Evolutionary conservation across 2,329 filamentous ascomycete genomes (phyloP).

Genomic region (Talaromyces pinophilus): DNA sequence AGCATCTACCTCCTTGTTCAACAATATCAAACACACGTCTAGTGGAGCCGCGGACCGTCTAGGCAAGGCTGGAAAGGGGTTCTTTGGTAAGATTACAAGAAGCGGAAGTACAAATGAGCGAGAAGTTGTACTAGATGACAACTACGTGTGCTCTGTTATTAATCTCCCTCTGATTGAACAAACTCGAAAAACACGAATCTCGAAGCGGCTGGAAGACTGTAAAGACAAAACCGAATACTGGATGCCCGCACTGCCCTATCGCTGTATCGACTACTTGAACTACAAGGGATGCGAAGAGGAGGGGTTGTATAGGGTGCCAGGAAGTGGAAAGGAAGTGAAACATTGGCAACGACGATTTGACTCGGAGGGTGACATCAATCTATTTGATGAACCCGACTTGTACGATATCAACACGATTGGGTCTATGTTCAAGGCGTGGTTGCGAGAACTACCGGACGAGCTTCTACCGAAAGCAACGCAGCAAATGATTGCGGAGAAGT

Average conservation of each 20-base stretch:
- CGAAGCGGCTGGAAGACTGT: conserved; percentile 81
- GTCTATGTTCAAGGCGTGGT: conserved; percentile 94
- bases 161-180: conserved; percentile 85
- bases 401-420: conserved; percentile 97
- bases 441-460: conserved; percentile 91
- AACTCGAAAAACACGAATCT: conserved; percentile 86
- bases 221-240: conserved; percentile 96
- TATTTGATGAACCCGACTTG: conserved; percentile 82
- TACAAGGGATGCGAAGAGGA: conserved; percentile 93
- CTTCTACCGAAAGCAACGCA: conserved; percentile 85
- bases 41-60: conserved; percentile 71
- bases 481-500: conserved; percentile 76
- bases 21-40: conserved; percentile 70
- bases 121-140: conserved; percentile 73
- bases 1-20: conserved; percentile 65
- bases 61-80: conserved; percentile 73
- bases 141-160: conserved; percentile 81
- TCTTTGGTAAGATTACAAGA: conserved; percentile 76
- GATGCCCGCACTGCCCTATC: conserved; percentile 96
- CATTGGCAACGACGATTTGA: conserved; percentile 93
- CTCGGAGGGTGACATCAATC: conserved; percentile 82
- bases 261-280: conserved; percentile 94
- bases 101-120: conserved; percentile 68
- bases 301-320: conserved; percentile 88
- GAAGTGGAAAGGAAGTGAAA: conserved; percentile 85